phyloP scores from a whole-genome alignment of 805 yeast genomes.

The Candida glaebosa region DNA sequence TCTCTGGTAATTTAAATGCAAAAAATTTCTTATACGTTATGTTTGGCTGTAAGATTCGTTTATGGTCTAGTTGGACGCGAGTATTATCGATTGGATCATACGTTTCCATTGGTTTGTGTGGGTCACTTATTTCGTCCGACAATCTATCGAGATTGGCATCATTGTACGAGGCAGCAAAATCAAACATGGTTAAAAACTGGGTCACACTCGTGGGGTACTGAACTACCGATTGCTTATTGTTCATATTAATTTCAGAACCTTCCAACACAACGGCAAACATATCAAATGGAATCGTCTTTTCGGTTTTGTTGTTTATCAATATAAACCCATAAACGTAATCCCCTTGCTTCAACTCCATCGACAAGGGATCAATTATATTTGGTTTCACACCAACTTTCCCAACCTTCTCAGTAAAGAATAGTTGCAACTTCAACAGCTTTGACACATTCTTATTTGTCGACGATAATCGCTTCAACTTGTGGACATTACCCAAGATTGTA shows the following conservation, averaged over 20 bases:
- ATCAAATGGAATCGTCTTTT: slow-evolving; percentile 31
- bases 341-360: slow-evolving; percentile 32
- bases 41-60: slow-evolving; percentile 26
- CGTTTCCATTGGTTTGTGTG: slow-evolving; percentile 18
- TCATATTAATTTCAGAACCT: slow-evolving; percentile 27
- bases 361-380: slow-evolving; percentile 26
- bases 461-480: slow-evolving; percentile 29
- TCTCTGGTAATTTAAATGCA: slow-evolving; percentile 36
- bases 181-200: slow-evolving; percentile 38
- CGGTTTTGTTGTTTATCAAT: slow-evolving; percentile 25
- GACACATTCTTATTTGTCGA: slow-evolving; percentile 25
- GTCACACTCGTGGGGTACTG: slow-evolving; percentile 18
- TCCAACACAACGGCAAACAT: slow-evolving; percentile 38
- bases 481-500: slow-evolving; percentile 33
- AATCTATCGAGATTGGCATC: slow-evolving; percentile 31
- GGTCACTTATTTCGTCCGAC: slow-evolving; percentile 26
- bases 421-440: slow-evolving; percentile 23
- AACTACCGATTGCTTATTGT: slow-evolving; percentile 13
- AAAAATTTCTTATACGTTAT: slow-evolving; percentile 38
- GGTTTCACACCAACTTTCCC: slow-evolving; percentile 32
- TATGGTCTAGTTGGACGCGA: slow-evolving; percentile 18
- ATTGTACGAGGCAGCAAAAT: slow-evolving; percentile 41
- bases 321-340: slow-evolving; percentile 37
- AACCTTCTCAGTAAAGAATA: slow-evolving; percentile 30
- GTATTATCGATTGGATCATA: slow-evolving; percentile 33